A percentile compares a stretch with the other conserved stretches of the same genome.
Evolutionary conservation across 495 filamentous ascomycete species (phyloP).

Genomic region (Lophium mytilinum): DNA sequence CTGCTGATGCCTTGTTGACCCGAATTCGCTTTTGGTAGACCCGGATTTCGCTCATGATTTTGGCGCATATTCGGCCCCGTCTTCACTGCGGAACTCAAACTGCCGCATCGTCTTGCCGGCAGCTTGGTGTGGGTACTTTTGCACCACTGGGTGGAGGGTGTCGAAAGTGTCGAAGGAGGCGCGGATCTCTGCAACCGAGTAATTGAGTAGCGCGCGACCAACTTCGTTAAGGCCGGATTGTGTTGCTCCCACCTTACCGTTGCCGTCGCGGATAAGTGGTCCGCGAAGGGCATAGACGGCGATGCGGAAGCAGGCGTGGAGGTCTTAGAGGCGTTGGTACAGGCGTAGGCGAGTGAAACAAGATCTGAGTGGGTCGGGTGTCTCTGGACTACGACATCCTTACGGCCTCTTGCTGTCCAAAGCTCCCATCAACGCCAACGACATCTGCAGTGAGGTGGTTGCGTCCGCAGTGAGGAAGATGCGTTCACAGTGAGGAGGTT

Average conservation of each 20-base stretch:
- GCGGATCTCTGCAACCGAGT: too few relatives aligned
- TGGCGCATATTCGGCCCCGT: constrained; percentile 93
- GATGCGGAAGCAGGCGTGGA: background rate
- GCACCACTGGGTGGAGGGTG: too few relatives aligned
- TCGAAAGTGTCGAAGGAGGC: too few relatives aligned
- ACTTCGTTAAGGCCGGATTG: constrained; percentile 55
- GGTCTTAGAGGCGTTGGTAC: background rate
- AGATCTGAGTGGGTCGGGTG: background rate
- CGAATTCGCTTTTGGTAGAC: constrained; percentile 91
- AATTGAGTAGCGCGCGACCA: constrained; percentile 83
- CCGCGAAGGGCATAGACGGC: constrained; percentile 3
- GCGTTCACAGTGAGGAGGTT: too few relatives aligned
- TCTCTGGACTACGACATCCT: constrained; percentile 69
- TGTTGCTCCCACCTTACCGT: constrained; percentile 19
- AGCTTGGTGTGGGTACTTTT: too few relatives aligned
- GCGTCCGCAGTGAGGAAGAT: too few relatives aligned
- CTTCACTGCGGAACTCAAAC: constrained; percentile 94
- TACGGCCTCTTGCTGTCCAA: constrained; percentile 88
- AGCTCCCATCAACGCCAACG: constrained; percentile 77
- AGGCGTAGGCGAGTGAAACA: constrained; percentile 26
- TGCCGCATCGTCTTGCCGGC: too few relatives aligned
- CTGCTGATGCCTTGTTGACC: constrained; percentile 92
- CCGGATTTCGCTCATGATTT: constrained; percentile 92
- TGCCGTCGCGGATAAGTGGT: constrained; percentile 1
- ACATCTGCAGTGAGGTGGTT: constrained; percentile 85